Evolutionary conservation across 768 basidiomycete species (phyloP), one percentile per base, ranked within the genome.

Genomic region (Leccinum subgranulosum): DNA sequence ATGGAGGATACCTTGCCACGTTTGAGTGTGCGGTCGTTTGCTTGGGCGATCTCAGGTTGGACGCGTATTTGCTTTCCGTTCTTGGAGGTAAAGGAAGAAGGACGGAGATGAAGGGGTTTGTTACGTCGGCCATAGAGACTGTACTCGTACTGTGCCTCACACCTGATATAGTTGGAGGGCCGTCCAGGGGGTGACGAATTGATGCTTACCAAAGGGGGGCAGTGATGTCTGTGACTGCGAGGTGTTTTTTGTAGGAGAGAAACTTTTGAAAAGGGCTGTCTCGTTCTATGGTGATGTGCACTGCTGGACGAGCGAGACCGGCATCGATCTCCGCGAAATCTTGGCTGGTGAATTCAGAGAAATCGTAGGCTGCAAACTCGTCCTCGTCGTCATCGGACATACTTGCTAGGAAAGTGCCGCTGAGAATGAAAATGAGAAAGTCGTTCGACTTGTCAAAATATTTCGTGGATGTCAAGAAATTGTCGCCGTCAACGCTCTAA

Each of bases 91-190:
- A 92, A 90, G 1, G 81, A 74, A 11, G 71, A 57, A 0, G 88
- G 88, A 19, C 89, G 79, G 10, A 71, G 57, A 19, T 73, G 72
- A 1, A 87, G 60, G 17, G 79, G 82, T 46, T 70, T 76, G 46
- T 76, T 72, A 21, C 87, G 77, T 57, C 73, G 75, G 58, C 87
- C 85, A 29, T 82, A 81, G 41, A 91, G 74, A 3, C 87, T 82
- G 65, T 92, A 92, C 62, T 92, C 88, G 67, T 82, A 84, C 67
- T 90, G 88, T 6, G 90, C 79, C 66, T 90, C 90, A 64, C 90
- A 92, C 90, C 90, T 90, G 34, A 55, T 21, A 29, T 49, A 28
- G 14, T 1, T 19, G 47, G 4, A 8, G n/a, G 9, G 34, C 39
- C 39, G 39, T 10, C 39, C 39, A n/a, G 4, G 7, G n/a, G 7